phyloP scores from a whole-genome alignment of 306 rosid genomes.

The Malus fusca region DNA sequence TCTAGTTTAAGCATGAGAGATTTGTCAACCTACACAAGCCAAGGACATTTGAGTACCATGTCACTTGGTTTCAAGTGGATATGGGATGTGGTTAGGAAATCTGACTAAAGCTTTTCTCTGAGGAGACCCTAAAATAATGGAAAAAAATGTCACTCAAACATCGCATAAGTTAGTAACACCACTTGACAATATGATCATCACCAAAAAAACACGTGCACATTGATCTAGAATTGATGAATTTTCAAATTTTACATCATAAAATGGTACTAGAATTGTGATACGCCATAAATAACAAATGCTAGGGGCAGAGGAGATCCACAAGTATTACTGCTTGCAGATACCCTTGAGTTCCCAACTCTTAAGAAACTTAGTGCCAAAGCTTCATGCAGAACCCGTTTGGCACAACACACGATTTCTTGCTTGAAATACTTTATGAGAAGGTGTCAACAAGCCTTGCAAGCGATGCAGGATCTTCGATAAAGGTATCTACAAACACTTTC shows the following conservation, averaged over 20 bases:
- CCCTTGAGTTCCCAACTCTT: slow-evolving; percentile 15
- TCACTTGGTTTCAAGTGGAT: neutral
- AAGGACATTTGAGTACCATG: no score
- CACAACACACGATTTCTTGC: slow-evolving; percentile 58
- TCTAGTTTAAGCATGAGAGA: no score
- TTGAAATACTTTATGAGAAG: slow-evolving; percentile 69
- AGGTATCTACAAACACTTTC: slow-evolving; percentile 67
- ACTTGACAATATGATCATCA: neutral
- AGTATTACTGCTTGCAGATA: slow-evolving; percentile 40
- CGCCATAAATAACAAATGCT: slow-evolving; percentile 38
- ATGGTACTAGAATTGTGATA: slow-evolving; percentile 30
- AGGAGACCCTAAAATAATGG: no score
- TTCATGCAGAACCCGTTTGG: slow-evolving; percentile 85
- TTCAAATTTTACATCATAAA: slow-evolving; percentile 20
- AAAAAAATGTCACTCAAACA: no score
- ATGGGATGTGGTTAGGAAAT: neutral
- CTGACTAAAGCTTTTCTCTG: neutral
- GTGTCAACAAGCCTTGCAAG: slow-evolving; percentile 93
- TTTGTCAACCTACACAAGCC: no score
- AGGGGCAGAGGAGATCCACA: slow-evolving; percentile 21
- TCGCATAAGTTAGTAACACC: neutral
- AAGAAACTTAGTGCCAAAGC: slow-evolving; percentile 68
- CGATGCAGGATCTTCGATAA: slow-evolving; percentile 70
- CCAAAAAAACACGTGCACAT: neutral
- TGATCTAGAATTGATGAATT: neutral